Conservation (phyloP, 441 rosid genomes). For the Corymbia citriodora region DNA sequence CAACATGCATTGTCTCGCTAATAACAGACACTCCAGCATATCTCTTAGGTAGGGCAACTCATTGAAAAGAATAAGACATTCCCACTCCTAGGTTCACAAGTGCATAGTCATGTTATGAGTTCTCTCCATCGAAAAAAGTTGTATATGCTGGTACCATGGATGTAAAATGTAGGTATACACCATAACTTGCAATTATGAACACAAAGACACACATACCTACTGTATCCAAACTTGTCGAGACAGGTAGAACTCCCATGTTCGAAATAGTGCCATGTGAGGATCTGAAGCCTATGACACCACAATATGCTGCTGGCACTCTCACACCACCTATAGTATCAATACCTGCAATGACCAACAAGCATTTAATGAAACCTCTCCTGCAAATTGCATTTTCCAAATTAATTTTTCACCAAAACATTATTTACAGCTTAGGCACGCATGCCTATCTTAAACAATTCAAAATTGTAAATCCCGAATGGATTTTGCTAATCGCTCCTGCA, state of each 20-base stretch:
- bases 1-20: not conserved
- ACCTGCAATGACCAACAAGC: slow-evolving; percentile 42
- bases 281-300: slow-evolving; percentile 81
- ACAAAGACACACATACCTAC: slow-evolving; percentile 52
- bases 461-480: not conserved
- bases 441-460: not conserved
- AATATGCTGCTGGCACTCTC: slow-evolving; percentile 85
- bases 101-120: not conserved
- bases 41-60: not conserved
- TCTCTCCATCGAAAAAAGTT: not conserved
- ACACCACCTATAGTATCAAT: slow-evolving; percentile 86
- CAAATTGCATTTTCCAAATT: not conserved
- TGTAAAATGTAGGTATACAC: not conserved
- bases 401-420: not conserved
- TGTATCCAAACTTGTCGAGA: slow-evolving; percentile 78
- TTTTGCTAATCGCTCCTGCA: not conserved
- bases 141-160: not conserved
- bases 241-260: slow-evolving; percentile 54
- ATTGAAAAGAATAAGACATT: not conserved
- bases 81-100: not conserved
- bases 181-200: not conserved
- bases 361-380: not conserved
- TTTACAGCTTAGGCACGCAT: not conserved
- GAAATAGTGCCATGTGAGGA: slow-evolving; percentile 73
- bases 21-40: not conserved